Base-by-base conservation (phyloP, 768 basidiomycete genomes). In the Agaricus subrufescens region DNA sequence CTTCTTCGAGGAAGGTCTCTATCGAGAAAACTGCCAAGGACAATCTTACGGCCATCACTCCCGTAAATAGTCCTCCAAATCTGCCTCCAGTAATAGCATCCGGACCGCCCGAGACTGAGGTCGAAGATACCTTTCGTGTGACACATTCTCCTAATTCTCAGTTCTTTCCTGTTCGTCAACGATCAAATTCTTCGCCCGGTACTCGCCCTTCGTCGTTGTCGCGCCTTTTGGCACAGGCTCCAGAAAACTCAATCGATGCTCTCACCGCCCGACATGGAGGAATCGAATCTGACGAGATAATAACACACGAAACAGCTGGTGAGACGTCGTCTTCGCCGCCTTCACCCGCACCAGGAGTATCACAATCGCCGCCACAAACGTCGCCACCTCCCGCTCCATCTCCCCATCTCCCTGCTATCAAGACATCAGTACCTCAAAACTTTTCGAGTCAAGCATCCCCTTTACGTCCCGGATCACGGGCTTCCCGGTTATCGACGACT, bases 151-250 rank as follows among this genome's bases (percentile, higher is more conserved):
- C 85, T n/a, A 86, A 81, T 29, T 84, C 86, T 1, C 86, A 81
- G 57, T 73, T 87, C 43, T 87, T 89, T 63, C 82, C 85, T 10
- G 69, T 74, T 15, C 83, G 88, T 10, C 71, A 79, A 4, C 80
- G 89, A 43, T 73, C 86, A 19, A 85, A 81, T 60, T 86, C 87
- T 12, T 84, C 86, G 7, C 85, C 86, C 4, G 74, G 78, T 11
- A 85, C 83, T 4, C 86, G 89, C 10, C 89, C 86, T 1, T 91
- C 90, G 5, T 91, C 89, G 2, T 74, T 93, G 58, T 91, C 90
- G 12, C 82, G 88, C 27, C 73, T 93, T 3, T 74, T 92, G 25
- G 90, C 90, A 0, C 90, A 92, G 62, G 91, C 90, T 3, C 70
- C 80, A 11, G 66, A 75, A 25, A 70, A 76, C 19, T 65, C 75